Conservation (phyloP, 164 flowering plant species). For the Litsea cubeba region DNA sequence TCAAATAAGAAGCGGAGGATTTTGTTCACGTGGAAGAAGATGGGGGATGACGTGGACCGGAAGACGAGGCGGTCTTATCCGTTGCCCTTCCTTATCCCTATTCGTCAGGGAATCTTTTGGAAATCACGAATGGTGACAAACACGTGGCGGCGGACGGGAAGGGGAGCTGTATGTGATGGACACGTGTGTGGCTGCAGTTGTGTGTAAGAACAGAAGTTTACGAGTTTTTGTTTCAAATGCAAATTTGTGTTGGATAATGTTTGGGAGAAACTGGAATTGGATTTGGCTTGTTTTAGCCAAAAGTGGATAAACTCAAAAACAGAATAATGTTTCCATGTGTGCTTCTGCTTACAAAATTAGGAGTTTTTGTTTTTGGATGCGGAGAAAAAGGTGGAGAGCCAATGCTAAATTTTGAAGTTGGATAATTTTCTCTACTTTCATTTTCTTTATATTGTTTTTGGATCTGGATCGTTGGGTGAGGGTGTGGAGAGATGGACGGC, state of each 20-base stretch:
- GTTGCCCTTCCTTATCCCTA: not conserved
- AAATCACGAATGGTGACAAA: not conserved
- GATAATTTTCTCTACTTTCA: no score
- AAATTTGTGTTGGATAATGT: not conserved
- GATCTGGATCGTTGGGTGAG: no score
- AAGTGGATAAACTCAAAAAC: not conserved
- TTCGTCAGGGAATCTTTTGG: not conserved
- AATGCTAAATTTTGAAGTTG: no score
- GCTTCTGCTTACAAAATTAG: no score
- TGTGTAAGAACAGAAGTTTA: not conserved
- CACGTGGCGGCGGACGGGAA: not conserved
- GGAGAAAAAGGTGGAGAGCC: no score
- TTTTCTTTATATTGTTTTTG: no score
- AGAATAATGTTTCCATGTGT: not conserved
- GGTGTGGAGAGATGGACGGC: no score
- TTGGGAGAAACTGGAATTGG: not conserved
- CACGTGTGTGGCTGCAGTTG: not conserved
- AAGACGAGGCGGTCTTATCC: conserved; percentile 1
- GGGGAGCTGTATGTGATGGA: not conserved
- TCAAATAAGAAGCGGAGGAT: no score
- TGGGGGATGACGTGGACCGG: not conserved
- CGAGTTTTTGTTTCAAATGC: not conserved
- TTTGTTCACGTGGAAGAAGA: no score
- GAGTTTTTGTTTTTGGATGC: not conserved
- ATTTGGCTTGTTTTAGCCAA: not conserved